Base-by-base conservation (phyloP, 805 yeast species). In the Zygotorulaspora chibaensis region DNA sequence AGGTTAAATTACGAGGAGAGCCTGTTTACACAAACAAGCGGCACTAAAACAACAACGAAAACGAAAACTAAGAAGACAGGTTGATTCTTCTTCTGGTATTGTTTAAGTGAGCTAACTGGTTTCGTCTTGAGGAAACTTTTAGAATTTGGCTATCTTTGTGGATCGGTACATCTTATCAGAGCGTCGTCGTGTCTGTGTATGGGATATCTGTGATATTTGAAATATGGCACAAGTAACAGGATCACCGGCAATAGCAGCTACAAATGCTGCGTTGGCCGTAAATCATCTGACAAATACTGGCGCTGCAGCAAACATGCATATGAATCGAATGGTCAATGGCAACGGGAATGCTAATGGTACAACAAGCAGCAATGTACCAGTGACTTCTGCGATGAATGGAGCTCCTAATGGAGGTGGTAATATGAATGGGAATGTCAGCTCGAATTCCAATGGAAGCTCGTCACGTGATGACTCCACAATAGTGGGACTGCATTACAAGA, bases 401-500 rank as follows among this genome's bases (percentile, higher is more conserved):
- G 25, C 7, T 4, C 25, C 25, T 7, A 20, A 20, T 23, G 17
- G 26, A 31, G 23, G 8, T n/a, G 23, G 35, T 35, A 30, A 28
- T 31, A 17, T 8, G 16, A 39, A 18, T 28, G 44, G 38, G 13
- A 34, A 27, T 20, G 27, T 37, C 8, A 45, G 35, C n/a, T 33
- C 36, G 16, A 33, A 33, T 33, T 33, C 36, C 20, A 20, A 26
- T 23, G 27, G 34, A 23, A 29, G 38, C 12, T 26, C 46, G 34
- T 13, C 57, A 7, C 52, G 61, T 30, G 62, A 59, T 35, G 62
- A 57, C 41, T 55, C 60, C 5, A 59, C 62, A 11, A 70, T 73
- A 38, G 96, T 93, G 38, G 99, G 99, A 18, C 81, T 91, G 50
- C 99, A 93, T 72, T 93, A 90, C 70, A 85, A 89, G 57, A 93